Conservation (phyloP, 2,329 filamentous ascomycete genomes). For the Venturia aucupariae region DNA sequence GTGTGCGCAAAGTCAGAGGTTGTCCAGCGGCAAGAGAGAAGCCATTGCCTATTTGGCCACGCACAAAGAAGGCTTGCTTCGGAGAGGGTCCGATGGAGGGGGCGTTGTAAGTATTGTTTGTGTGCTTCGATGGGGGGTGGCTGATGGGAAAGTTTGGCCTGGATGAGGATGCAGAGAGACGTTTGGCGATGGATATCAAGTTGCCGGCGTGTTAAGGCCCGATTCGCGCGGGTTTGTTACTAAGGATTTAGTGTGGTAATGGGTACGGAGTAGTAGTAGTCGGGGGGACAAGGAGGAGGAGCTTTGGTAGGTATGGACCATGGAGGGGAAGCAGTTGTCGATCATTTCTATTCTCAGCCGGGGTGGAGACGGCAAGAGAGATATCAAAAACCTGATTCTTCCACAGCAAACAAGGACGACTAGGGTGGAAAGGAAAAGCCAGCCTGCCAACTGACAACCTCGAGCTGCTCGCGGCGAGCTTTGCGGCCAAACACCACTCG, state of each 20-base stretch:
- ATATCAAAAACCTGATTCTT: neutral
- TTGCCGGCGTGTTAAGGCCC: neutral
- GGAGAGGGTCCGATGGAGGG: neutral
- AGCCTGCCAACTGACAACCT: too few species aligned
- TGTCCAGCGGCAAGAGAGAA: neutral
- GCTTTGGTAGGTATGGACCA: neutral
- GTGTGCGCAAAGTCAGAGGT: constrained; percentile 4
- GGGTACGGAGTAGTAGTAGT: neutral
- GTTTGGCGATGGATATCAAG: neutral
- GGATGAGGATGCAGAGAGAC: constrained; percentile 3
- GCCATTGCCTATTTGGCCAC: neutral
- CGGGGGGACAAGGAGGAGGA: neutral
- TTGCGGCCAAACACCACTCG: neutral
- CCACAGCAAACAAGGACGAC: too few species aligned
- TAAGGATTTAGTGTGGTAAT: constrained; percentile 4
- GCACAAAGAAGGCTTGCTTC: neutral
- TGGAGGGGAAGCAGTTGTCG: neutral
- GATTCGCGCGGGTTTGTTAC: neutral
- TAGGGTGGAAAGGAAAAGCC: too few species aligned
- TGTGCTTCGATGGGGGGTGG: neutral
- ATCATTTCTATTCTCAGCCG: neutral
- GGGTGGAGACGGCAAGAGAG: neutral
- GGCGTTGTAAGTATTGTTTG: neutral
- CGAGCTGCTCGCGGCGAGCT: neutral
- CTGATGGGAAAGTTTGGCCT: neutral